phyloP scores from a whole-genome alignment of 306 rosid species.

The Castanea sativa region DNA sequence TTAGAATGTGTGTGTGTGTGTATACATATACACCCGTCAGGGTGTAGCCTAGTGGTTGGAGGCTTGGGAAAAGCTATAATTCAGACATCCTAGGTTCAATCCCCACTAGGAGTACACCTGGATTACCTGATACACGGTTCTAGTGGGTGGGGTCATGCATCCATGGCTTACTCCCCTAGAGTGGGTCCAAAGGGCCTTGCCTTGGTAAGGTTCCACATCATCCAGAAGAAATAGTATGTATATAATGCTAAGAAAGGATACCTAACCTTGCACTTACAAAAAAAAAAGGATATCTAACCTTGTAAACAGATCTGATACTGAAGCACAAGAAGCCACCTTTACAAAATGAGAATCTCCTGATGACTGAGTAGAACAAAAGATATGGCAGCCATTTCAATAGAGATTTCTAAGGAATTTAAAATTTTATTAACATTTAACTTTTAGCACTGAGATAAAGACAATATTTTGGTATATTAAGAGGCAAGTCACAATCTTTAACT shows the following conservation, averaged over 20 bases:
- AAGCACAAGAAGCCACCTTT: conserved; percentile 74
- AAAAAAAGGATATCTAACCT: conserved; percentile 53
- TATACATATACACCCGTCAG: too few relatives aligned
- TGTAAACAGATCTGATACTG: conserved; percentile 65
- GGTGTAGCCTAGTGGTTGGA: too few relatives aligned
- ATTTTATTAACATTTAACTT: conserved; percentile 9
- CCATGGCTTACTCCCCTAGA: too few relatives aligned
- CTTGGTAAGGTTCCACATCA: too few relatives aligned
- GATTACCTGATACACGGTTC: too few relatives aligned
- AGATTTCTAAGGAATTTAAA: neutral
- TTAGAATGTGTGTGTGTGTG: too few relatives aligned
- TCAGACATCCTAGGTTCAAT: too few relatives aligned
- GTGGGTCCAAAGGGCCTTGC: too few relatives aligned
- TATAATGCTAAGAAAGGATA: conserved; percentile 1
- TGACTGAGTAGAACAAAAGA: conserved; percentile 47
- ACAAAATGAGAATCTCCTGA: conserved; percentile 52
- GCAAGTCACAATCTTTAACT: neutral
- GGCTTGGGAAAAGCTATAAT: too few relatives aligned
- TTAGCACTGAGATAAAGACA: neutral
- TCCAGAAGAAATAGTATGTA: too few relatives aligned
- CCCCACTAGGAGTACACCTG: too few relatives aligned
- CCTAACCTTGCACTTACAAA: conserved; percentile 47
- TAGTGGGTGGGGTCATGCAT: too few relatives aligned
- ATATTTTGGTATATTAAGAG: neutral
- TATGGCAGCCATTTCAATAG: conserved; percentile 9